Percentiles rank a stretch among this genome's conserved stretches.
Evolutionary conservation across 805 yeast species (phyloP).

Genomic region (Yarrowia sp.): DNA sequence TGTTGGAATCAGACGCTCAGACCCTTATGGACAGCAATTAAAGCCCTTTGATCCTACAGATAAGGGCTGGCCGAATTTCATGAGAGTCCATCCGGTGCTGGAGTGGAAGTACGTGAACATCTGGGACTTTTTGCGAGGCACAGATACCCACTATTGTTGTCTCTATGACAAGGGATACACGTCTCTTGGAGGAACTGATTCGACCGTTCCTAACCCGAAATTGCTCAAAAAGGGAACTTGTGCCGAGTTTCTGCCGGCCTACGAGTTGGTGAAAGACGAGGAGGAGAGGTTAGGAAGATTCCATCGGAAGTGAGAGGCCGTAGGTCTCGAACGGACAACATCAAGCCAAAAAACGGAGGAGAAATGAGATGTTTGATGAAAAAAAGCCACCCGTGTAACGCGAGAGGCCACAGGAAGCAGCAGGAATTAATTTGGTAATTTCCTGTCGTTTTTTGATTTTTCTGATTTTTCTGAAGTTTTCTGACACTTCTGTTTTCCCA

Average conservation of each 20-base stretch:
- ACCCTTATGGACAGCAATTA: slow-evolving; percentile 76
- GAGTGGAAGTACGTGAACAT: slow-evolving; percentile 85
- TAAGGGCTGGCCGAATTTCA: slow-evolving; percentile 88
- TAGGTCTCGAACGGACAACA: slow-evolving; percentile 4
- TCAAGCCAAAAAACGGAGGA: neutral
- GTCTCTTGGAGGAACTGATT: slow-evolving; percentile 79
- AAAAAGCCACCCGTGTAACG: too few species aligned
- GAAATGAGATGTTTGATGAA: too few species aligned
- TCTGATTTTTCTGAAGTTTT: too few species aligned
- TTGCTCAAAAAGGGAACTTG: slow-evolving; percentile 48
- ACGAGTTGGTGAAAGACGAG: slow-evolving; percentile 57
- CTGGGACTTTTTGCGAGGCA: slow-evolving; percentile 74
- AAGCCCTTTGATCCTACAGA: slow-evolving; percentile 76
- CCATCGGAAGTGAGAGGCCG: neutral
- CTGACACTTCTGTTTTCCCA: too few species aligned
- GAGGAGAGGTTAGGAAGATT: slow-evolving; percentile 61
- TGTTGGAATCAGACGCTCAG: slow-evolving; percentile 87
- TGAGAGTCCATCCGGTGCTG: slow-evolving; percentile 84
- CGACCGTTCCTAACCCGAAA: slow-evolving; percentile 76
- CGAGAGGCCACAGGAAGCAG: too few species aligned
- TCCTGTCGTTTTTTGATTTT: too few species aligned
- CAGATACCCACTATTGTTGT: slow-evolving; percentile 70
- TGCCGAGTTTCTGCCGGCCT: slow-evolving; percentile 54
- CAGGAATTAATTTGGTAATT: too few species aligned
- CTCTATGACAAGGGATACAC: slow-evolving; percentile 88